Evolutionary conservation across 441 rosid genomes (phyloP).

Genomic region (Erodium moschatum): DNA sequence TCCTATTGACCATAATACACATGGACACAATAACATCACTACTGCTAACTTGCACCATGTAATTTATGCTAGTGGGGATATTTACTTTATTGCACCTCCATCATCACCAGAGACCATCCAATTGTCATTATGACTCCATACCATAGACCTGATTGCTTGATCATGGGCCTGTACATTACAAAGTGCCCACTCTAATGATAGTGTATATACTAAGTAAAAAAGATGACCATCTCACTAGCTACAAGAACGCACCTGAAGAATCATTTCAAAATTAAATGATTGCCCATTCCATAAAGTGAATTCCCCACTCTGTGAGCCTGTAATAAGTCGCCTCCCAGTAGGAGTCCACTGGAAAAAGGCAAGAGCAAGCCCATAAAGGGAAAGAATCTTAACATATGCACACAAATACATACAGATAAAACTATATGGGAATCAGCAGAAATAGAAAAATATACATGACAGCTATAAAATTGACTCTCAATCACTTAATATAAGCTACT

Average conservation of each 20-base stretch:
- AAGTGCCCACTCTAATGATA: constrained; percentile 16
- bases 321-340: constrained; percentile 85
- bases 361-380: constrained; percentile 21
- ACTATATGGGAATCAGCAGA: not conserved
- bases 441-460: not conserved
- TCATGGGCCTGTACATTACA: constrained; percentile 76
- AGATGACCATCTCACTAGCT: constrained; percentile 12
- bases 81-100: constrained; percentile 85
- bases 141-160: constrained; percentile 92
- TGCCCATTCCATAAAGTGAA: constrained; percentile 99
- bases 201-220: constrained; percentile 8
- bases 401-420: not conserved
- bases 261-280: constrained; percentile 93
- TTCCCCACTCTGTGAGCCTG: constrained; percentile 96
- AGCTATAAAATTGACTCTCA: not conserved
- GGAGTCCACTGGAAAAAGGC: constrained; percentile 79
- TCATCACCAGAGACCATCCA: constrained; percentile 99
- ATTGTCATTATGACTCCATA: constrained; percentile 95
- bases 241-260: constrained; percentile 60
- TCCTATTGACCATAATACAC: not conserved
- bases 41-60: not conserved
- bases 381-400: not conserved
- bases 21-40: not conserved
- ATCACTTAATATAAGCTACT: not conserved
- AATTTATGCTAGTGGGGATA: constrained; percentile 7